Evolutionary conservation across 306 rosid genomes (phyloP), one percentile per base, ranked within the genome.

Genomic region (Fragaria iinumae): DNA sequence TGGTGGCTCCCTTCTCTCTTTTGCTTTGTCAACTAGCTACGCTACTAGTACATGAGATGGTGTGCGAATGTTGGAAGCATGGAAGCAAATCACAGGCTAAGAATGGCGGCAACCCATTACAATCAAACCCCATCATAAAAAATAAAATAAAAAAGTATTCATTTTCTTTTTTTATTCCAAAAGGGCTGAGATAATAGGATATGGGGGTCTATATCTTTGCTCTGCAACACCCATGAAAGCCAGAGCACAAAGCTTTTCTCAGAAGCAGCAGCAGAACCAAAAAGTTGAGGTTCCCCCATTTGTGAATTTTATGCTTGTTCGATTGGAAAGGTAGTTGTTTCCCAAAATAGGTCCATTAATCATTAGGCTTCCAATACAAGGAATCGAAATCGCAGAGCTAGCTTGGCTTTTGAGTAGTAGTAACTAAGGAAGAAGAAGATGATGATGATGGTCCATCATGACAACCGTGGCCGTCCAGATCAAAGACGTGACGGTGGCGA

Each of bases 41-140:
- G 53, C 56, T 11, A 47, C 59, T 69, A 12, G 56, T 5, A 20
- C n/a, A 20, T 55, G 75, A 67, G 85, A 5, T 52, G 69, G 69
- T 86, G 89, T 90, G 93, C 92, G 93, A 92, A 92, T 92, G 96
- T 92, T 90, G 93, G 93, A 88, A 88, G 90, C 80, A 92, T 87
- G 96, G 96, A 87, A 77, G 96, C 96, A 90, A 83, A 84, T 74
- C 89, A 88, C 82, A 88, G 93, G 87, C 74, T 84, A 73, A 84
- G 85, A 84, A 81, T 87, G 88, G 91, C 96, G 96, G 96, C 91
- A 88, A 88, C 88, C 91, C 93, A 83, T 83, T 67, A 3, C 4
- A 75, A 79, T 21, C 71, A 17, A 76, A 64, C 81, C 76, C 18
- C 9, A 32, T 36, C 25, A 65, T 3, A 34, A 39, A 65, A 47